Evolutionary conservation across 352 stramenopile genomes (phyloP), one percentile per base, ranked within the genome.

Genomic region (Phytophthora pistaciae): DNA sequence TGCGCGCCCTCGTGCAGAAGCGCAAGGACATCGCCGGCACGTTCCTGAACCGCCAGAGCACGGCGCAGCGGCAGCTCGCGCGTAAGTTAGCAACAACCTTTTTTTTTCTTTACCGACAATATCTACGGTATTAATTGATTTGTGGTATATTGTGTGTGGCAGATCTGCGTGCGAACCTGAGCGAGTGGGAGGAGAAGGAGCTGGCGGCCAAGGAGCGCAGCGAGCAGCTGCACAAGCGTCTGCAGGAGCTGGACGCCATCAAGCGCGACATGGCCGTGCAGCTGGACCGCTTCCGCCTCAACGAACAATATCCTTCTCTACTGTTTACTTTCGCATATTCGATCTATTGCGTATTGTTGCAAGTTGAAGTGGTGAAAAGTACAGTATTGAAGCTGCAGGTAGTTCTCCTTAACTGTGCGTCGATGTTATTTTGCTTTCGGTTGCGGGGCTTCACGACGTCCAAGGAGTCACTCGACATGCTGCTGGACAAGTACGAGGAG

Each of bases 401-500:
- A 13, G 58, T 78, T 70, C 27, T 70, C 74, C 66, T 75, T 75
- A 68, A 81, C 66, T 33, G 58, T 36, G 9, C 59, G 48, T 65
- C 18, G 49, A 58, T 48, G 56, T 21, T 42, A 16, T 42, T 42
- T 13, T 40, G 48, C 57, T 68, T 14, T 59, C 60, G 33, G 5
- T 50, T 65, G 62, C 57, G 48, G 48, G n/a, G 48, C 25, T 64
- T 23, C 53, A 85, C 74, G 65, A 89, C 79, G 23, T 89, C 84
- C 13, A 91, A 90, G 67, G 72, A 89, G 53, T 85, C 81, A 49
- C 72, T 92, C 18, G 80, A 91, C 10, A 48, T 78, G 40, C 64
- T 94, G 42, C 61, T 92, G 29, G 78, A 91, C 59, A 88, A 90
- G 64, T 92, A 93, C 64, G 87, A 94, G 54, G 69, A 84, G 55